A percentile compares a stretch with the other conserved stretches of the same genome.
These are phyloP conservation scores for Oehlia diaphana DNA, from an alignment of 192 early-diverging fungal genomes.

Conservation along the genomic window DNA sequence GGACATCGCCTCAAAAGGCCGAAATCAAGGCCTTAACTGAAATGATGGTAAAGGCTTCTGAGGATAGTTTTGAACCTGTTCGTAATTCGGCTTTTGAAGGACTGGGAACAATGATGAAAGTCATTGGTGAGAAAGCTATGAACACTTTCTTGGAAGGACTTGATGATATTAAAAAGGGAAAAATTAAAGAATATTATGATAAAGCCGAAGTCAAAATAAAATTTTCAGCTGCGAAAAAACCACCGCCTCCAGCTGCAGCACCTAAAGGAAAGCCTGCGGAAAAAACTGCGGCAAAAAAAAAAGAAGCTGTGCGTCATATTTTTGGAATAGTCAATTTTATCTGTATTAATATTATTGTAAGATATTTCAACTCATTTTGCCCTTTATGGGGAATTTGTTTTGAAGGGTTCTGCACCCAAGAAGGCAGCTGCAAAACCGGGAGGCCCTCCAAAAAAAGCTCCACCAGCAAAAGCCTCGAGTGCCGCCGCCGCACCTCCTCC, in stretches of 20 bases:
- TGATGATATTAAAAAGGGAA: constrained; percentile 85
- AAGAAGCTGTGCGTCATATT: constrained; percentile 11
- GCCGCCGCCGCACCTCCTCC: constrained; percentile 44
- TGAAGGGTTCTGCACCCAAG: constrained; percentile 28
- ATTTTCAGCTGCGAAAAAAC: constrained; percentile 46
- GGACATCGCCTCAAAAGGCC: constrained; percentile 68
- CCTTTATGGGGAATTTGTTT: not conserved
- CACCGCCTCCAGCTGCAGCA: constrained; percentile 31
- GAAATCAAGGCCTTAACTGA: constrained; percentile 83
- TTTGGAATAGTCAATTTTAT: not conserved
- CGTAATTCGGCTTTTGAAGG: constrained; percentile 84
- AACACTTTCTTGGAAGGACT: constrained; percentile 76
- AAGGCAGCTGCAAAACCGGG: constrained; percentile 33
- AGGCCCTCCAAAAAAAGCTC: constrained; percentile 27
- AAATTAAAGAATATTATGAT: constrained; percentile 85
- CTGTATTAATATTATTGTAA: not conserved
- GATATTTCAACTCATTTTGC: constrained; percentile 3
- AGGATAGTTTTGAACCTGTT: constrained; percentile 82
- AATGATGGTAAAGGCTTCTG: constrained; percentile 71
- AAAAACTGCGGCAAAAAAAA: not conserved
- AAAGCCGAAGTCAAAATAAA: constrained; percentile 84
- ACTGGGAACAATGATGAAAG: constrained; percentile 87
- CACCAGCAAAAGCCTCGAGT: not conserved
- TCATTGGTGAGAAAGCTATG: constrained; percentile 77
- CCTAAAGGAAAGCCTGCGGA: constrained; percentile 1